A percentile compares a stretch with the other conserved stretches of the same genome.
phyloP scores from a whole-genome alignment of 306 rosid genomes.

The Inga laurina region DNA sequence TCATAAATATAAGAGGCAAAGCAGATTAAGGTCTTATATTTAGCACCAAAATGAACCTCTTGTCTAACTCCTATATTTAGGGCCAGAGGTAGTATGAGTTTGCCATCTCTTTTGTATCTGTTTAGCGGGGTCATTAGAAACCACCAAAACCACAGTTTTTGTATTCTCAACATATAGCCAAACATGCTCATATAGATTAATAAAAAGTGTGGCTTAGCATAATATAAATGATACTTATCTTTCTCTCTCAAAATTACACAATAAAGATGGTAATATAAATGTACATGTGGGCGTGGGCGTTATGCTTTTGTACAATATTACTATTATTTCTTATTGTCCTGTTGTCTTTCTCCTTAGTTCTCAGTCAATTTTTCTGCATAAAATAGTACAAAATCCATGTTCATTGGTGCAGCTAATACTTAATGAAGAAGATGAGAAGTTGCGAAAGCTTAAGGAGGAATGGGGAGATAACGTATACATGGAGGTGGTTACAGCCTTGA shows the following conservation, averaged over 20 bases:
- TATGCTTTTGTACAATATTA: background rate
- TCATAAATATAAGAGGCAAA: too few species aligned
- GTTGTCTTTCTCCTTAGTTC: background rate
- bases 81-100: background rate
- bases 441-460: conserved; percentile 64
- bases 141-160: background rate
- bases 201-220: background rate
- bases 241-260: background rate
- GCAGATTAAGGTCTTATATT: too few species aligned
- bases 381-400: background rate
- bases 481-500: conserved; percentile 62
- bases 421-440: conserved; percentile 70
- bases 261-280: background rate
- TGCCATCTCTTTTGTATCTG: background rate
- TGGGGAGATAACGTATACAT: conserved; percentile 73
- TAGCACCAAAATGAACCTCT: too few species aligned
- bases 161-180: background rate
- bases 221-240: background rate
- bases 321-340: background rate
- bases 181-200: background rate
- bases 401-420: conserved; percentile 54
- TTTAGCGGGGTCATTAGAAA: background rate
- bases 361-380: background rate
- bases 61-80: too few species aligned
- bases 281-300: background rate